These are phyloP conservation scores for Kingdonia uniflora DNA, from an alignment of 164 flowering plant species.

Conservation along the genomic window DNA sequence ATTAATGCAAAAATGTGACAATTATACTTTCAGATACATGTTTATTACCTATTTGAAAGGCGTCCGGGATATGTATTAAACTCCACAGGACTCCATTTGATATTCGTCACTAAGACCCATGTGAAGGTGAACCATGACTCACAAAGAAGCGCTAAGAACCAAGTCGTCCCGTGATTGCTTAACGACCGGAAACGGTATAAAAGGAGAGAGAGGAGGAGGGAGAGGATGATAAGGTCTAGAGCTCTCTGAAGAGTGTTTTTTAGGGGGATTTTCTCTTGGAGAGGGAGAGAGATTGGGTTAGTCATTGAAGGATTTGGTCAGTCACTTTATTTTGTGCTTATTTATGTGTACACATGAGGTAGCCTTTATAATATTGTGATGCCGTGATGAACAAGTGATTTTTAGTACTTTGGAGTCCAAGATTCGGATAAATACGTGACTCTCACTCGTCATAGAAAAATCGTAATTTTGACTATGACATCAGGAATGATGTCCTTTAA, in stretches of 20 bases:
- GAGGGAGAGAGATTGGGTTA: slow-evolving; percentile 13
- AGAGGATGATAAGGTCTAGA: slow-evolving; percentile 19
- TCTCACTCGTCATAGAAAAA: no score
- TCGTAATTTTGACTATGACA: no score
- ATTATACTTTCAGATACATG: background rate
- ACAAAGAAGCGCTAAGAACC: slow-evolving; percentile 39
- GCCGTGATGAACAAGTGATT: no score
- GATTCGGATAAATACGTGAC: no score
- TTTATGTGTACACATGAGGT: no score
- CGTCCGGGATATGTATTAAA: slow-evolving; percentile 34
- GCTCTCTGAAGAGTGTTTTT: slow-evolving; percentile 18
- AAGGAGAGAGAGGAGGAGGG: slow-evolving; percentile 42
- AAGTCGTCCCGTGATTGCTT: slow-evolving; percentile 15
- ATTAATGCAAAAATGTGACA: background rate
- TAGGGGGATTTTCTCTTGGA: slow-evolving; percentile 19
- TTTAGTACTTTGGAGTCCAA: no score
- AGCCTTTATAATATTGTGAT: no score
- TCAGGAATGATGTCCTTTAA: no score
- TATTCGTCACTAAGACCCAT: slow-evolving; percentile 24
- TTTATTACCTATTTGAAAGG: slow-evolving; percentile 25
- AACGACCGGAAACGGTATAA: slow-evolving; percentile 26
- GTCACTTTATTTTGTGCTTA: no score
- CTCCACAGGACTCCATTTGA: slow-evolving; percentile 32
- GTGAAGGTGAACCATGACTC: slow-evolving; percentile 47
- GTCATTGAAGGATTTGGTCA: no score